Base-by-base conservation (phyloP, 2,329 filamentous ascomycete genomes). In the Aspergillus neotritici region DNA sequence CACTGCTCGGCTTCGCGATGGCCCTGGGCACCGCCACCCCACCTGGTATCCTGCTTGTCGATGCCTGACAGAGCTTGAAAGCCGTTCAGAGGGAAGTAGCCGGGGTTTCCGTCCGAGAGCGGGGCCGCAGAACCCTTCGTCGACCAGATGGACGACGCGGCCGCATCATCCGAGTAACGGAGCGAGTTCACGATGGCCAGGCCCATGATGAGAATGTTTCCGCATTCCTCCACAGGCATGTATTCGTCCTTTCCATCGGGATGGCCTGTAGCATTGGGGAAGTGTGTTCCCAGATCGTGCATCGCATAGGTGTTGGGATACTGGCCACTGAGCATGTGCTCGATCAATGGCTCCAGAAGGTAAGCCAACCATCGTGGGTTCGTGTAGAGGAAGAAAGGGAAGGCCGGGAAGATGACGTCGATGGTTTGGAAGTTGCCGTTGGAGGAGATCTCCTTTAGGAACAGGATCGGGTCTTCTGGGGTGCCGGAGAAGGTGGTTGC, bases 391-490 rank as follows among this genome's bases (percentile, higher is more conserved):
- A 91, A 91, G 73, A 91, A 93, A 0, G 87, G 86, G 65, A 88
- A 90, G 0, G 86, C 78, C 0, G 87, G 87, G 70, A 89, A 93
- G 55, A 94, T 91, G 44, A 94, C 86, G 67, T 91, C 86, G 9
- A 93, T 84, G 0, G 87, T 93, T 61, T 93, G 87, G 63, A 83
- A 83, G 57, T 94, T 91, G 4, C 87, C 87, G 55, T 91, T 86
- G 2, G 84, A 89, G 1, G 85, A 88, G 43, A 93, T 91, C 62
- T 93, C 87, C 61, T 93, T 93, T 47, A 91, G 68, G 66, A 93
- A 93, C 15, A 93, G 64, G 33, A 91, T 75, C 0, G 85, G 84
- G 49, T 80, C 74, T 3, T 87, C 78, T 3, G 79, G 77, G 14
- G 86, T 85, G 34, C 85, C 79, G 5, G 84, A 78, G 58, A 89